Percentiles rank a stretch among this genome's conserved stretches.
These are phyloP conservation scores for Linnemannia schmuckeri DNA, from an alignment of 192 early-diverging fungal genomes.

Conservation along the genomic window DNA sequence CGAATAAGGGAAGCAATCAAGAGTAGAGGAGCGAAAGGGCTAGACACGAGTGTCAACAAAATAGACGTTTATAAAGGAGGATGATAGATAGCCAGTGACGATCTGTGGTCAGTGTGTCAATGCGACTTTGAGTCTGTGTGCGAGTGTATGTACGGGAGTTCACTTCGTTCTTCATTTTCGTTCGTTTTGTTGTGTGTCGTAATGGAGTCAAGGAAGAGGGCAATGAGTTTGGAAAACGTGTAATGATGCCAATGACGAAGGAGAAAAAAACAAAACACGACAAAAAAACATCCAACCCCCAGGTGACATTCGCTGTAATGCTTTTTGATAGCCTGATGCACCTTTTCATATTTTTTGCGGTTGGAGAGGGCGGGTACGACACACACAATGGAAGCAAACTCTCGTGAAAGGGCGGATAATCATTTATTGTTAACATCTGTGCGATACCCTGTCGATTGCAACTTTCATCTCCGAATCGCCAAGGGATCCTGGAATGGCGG, in stretches of 20 bases:
- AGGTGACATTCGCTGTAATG: neutral
- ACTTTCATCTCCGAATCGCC: conserved; percentile 2
- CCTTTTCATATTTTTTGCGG: neutral
- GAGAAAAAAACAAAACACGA: neutral
- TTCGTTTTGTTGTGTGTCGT: neutral
- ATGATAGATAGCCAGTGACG: neutral
- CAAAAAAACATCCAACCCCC: neutral
- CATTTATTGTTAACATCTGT: neutral
- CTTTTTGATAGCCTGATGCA: neutral
- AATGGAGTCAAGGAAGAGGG: neutral
- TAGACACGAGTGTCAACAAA: neutral
- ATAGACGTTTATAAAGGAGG: neutral
- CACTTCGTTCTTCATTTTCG: neutral
- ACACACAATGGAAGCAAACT: neutral
- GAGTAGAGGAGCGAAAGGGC: neutral
- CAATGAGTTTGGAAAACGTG: neutral
- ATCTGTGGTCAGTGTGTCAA: conserved; percentile 1
- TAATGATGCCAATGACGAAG: conserved; percentile 3
- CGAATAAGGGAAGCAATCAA: conserved; percentile 1
- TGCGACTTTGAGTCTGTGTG: neutral
- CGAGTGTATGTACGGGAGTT: neutral
- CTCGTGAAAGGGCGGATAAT: neutral
- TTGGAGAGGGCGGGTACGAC: neutral
- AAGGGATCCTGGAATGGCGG: neutral
- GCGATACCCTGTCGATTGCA: neutral